Conservation (phyloP, 2,329 filamentous ascomycete species). For the Ophiostoma pallidulum region DNA sequence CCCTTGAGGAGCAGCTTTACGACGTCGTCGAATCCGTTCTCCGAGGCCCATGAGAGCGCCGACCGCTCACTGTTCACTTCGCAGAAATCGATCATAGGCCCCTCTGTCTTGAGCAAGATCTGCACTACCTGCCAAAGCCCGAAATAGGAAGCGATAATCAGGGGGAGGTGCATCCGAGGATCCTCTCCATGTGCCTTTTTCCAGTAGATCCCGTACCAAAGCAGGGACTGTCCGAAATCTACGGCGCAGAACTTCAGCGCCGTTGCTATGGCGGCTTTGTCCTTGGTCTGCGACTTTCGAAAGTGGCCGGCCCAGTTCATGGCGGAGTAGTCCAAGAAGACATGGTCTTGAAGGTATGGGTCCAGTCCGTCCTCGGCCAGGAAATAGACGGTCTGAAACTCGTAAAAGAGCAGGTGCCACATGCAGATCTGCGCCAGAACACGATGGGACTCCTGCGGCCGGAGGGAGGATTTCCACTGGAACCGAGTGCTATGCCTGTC, state of each 20-base stretch:
- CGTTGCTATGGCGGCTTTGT: background rate
- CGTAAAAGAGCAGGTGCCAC: background rate
- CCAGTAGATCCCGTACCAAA: too few relatives aligned
- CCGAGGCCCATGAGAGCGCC: background rate
- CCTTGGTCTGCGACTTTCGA: background rate
- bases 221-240: background rate
- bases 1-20: background rate
- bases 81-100: too few relatives aligned
- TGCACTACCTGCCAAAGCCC: background rate
- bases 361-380: background rate
- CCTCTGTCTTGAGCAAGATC: background rate
- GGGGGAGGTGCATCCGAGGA: background rate
- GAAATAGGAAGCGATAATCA: background rate
- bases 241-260: background rate
- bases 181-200: background rate
- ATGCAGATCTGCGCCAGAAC: background rate
- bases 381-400: background rate
- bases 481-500: too few relatives aligned
- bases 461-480: background rate
- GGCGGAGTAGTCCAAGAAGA: constrained; percentile 2
- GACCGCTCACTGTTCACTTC: too few relatives aligned
- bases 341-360: background rate
- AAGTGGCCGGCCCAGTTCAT: constrained; percentile 3
- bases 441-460: background rate
- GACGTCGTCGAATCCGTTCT: background rate